phyloP scores from a whole-genome alignment of 306 rosid species.

The Mimosa pudica region DNA sequence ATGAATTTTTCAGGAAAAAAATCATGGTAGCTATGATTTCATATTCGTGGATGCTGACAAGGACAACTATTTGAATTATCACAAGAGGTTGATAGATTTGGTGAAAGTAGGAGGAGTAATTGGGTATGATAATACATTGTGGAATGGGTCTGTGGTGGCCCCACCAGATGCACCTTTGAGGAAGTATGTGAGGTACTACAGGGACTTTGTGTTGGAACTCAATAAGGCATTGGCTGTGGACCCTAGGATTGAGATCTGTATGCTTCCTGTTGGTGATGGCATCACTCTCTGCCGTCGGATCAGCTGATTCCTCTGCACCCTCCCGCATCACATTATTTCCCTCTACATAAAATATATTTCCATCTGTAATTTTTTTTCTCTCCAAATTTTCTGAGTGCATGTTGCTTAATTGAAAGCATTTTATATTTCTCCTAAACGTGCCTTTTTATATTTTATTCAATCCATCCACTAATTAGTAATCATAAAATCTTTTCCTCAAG shows the following conservation, averaged over 20 bases:
- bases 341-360: neutral
- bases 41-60: slow-evolving; percentile 90
- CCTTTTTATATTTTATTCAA: neutral
- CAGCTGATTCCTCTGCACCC: slow-evolving; percentile 33
- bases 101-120: slow-evolving; percentile 84
- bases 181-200: slow-evolving; percentile 84
- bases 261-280: slow-evolving; percentile 91
- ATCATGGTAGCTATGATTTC: slow-evolving; percentile 75
- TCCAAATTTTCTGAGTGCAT: neutral
- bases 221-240: slow-evolving; percentile 82
- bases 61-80: slow-evolving; percentile 92
- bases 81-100: slow-evolving; percentile 77
- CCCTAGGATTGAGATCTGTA: slow-evolving; percentile 87
- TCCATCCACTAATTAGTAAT: neutral
- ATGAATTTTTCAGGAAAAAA: slow-evolving; percentile 52
- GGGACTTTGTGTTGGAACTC: slow-evolving; percentile 85
- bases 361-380: neutral
- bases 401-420: neutral
- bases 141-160: slow-evolving; percentile 93
- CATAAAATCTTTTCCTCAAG: neutral
- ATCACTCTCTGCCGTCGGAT: slow-evolving; percentile 88
- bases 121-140: slow-evolving; percentile 91
- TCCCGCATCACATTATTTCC: neutral
- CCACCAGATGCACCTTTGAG: slow-evolving; percentile 86
- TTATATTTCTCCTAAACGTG: neutral